Evolutionary conservation across 768 basidiomycete genomes (phyloP).

Genomic region (Hygrophorus pudorinus): DNA sequence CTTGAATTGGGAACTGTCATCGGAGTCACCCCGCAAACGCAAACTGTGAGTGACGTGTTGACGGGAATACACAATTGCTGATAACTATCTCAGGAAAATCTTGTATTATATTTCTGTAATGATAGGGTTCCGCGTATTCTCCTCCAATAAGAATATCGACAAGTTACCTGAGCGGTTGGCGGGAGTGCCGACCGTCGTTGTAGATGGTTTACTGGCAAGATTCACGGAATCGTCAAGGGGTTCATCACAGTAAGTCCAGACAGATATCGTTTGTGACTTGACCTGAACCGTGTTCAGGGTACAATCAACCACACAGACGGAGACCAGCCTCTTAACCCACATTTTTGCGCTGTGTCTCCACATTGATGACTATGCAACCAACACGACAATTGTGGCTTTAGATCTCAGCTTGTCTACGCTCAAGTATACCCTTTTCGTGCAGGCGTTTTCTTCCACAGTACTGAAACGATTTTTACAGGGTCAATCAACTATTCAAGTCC

Average conservation of each 20-base stretch:
- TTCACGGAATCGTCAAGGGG: slow-evolving; percentile 74
- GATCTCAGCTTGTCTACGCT: slow-evolving; percentile 59
- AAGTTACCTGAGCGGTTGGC: slow-evolving; percentile 50
- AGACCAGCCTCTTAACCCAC: slow-evolving; percentile 65
- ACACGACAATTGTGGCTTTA: slow-evolving; percentile 54
- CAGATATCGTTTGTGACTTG: neutral
- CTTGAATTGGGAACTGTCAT: slow-evolving; percentile 24
- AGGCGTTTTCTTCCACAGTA: too few relatives aligned
- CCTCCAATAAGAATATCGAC: slow-evolving; percentile 28
- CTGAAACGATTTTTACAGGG: slow-evolving; percentile 17
- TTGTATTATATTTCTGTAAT: slow-evolving; percentile 78
- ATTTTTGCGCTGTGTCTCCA: slow-evolving; percentile 75
- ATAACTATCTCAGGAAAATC: slow-evolving; percentile 43
- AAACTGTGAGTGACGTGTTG: slow-evolving; percentile 40
- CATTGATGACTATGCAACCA: slow-evolving; percentile 67
- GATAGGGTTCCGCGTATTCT: slow-evolving; percentile 52
- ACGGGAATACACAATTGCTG: neutral
- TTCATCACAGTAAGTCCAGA: slow-evolving; percentile 44
- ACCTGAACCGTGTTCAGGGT: slow-evolving; percentile 21
- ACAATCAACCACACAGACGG: slow-evolving; percentile 55
- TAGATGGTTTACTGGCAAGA: slow-evolving; percentile 66
- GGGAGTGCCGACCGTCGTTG: slow-evolving; percentile 47
- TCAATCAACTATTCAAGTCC: slow-evolving; percentile 65
- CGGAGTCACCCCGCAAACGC: slow-evolving; percentile 38
- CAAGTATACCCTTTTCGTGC: too few relatives aligned